These are phyloP conservation scores for Colletotrichum lindemuthianum DNA, from an alignment of 2,329 filamentous ascomycete species.

Conservation along the genomic window DNA sequence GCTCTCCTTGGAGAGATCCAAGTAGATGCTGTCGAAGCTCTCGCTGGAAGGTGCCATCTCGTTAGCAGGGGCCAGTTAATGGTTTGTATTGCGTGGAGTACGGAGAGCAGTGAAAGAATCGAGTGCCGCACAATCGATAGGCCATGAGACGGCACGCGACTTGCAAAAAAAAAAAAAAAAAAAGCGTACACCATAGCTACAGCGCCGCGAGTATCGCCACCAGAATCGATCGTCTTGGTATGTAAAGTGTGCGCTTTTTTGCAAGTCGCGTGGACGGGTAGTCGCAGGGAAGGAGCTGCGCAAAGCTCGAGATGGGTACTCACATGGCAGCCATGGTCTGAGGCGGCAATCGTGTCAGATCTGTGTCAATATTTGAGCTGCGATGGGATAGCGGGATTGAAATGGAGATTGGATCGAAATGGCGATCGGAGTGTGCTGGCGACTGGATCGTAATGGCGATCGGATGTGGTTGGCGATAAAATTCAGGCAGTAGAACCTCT, in stretches of 20 bases:
- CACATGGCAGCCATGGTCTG: slow-evolving; percentile 36
- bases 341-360: no score
- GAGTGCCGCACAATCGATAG: not conserved
- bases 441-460: slow-evolving; percentile 7
- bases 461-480: slow-evolving; percentile 26
- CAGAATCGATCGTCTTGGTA: no score
- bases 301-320: slow-evolving; percentile 8
- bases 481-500: slow-evolving; percentile 25
- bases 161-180: no score
- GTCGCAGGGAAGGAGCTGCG: not conserved
- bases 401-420: not conserved
- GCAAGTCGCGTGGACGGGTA: no score
- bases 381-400: not conserved
- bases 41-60: slow-evolving; percentile 62
- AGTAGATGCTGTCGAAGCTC: slow-evolving; percentile 96
- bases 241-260: no score
- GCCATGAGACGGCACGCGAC: not conserved
- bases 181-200: no score
- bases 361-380: no score
- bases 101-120: not conserved
- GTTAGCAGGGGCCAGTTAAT: slow-evolving; percentile 12
- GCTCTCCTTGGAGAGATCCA: slow-evolving; percentile 91
- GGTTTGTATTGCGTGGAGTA: not conserved
- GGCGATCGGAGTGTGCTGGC: slow-evolving; percentile 1
- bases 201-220: no score